Base-by-base conservation (phyloP, 768 basidiomycete genomes). In the Baorangia bicolor region DNA sequence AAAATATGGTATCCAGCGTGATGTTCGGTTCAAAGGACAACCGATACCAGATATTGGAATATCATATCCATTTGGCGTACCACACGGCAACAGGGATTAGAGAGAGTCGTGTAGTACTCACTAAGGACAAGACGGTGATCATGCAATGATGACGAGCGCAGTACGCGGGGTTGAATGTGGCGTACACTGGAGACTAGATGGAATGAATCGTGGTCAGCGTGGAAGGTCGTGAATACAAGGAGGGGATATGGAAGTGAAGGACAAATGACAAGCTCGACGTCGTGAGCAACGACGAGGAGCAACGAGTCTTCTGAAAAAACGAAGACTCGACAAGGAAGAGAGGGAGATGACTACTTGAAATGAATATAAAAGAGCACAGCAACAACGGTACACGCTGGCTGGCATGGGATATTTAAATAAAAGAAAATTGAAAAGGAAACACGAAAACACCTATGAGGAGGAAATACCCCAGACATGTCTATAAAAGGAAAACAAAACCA, bases 181-280 rank as follows among this genome's bases (percentile, higher is more conserved):
- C 63, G 66, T 49, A 55, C 56, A 58, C 28, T n/a, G 30, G 31
- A 48, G 51, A 68, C 69, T 70, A 53, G 60, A 58, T 56, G 66
- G 63, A 64, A 64, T 57, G 60, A 68, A 64, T 75, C 74, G 73
- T 75, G 64, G 77, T 74, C 64, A 72, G 68, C 71, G 73, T 76
- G 60, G 64, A 64, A 37, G 57, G 69, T 75, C 70, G 70, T 68
- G 61, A 68, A 56, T 44, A 51, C 58, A 66, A 66, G 55, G 57
- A 64, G 53, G 55, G 65, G 49, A 58, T 52, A 51, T 60, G 35
- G 43, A 63, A 68, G 68, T 2, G 57, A 66, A 48, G 51, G 66
- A 59, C 48, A 37, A 31, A 38, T 31, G 47, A 39, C 47, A 37
- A 45, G 55, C 54, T 51, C 59, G 54, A 66, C 64, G 67, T 46